Base-by-base conservation (phyloP, 345 rosid species). In the Brassica cretica region DNA sequence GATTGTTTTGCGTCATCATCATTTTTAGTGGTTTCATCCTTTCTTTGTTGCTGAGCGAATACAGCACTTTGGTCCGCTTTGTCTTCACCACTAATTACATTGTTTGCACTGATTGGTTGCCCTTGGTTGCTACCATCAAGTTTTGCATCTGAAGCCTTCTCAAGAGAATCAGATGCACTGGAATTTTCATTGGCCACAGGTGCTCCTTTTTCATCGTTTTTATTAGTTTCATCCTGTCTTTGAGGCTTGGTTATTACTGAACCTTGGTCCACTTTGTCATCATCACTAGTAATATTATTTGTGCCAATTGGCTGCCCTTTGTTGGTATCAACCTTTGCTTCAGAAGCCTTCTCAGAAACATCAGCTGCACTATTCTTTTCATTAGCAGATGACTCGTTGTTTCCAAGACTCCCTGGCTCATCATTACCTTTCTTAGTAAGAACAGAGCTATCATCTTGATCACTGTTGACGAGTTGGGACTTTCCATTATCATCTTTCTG, bases 1-100 rank as follows among this genome's bases (percentile, higher is more conserved):
- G 85, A 78, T 74, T 83, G 61, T 74, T 73, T 39, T 55, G 39
- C 29, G 65, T 82, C 83, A 79, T 85, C 96, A 77, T 82, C 90
- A 68, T 55, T 85, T 71, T 24, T 86, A 67, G 30, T 80, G 63
- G 72, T 65, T 44, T 85, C 90, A 70, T 74, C 85, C 63, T 81
- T 85, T 35, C 37, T 71, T 79, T 84, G 88, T 71, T 64, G 49
- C 61, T 41, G 83, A 70, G 84, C 78, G 78, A 21, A 35, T 74
- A 66, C 78, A 74, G 30, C 83, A 83, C 74, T 86, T 79, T 75
- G 78, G 55, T 85, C 87, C 37, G 73, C 83, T 74, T 84, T 84
- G 68, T 56, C 60, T 67, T 80, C 87, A 56, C 77, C 80, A 74
- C 72, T 66, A 71, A 51, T 19, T 61, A 75, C 75, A 75, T 76